phyloP scores from a whole-genome alignment of 306 rosid species.

The Vigna nakashimae region DNA sequence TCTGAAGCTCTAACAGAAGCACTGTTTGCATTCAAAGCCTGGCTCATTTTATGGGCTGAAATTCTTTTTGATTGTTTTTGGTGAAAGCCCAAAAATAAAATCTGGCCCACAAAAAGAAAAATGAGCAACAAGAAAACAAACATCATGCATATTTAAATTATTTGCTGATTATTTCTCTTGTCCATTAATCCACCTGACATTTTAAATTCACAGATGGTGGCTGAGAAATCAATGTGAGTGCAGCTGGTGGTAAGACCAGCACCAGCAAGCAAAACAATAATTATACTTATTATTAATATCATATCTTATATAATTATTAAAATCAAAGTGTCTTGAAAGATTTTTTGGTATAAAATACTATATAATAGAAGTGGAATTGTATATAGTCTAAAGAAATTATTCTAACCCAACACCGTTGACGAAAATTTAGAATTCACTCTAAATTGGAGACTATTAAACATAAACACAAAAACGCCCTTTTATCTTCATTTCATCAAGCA shows the following conservation, averaged over 20 bases:
- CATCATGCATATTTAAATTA: not conserved
- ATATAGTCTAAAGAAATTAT: not conserved
- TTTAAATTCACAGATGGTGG: not conserved
- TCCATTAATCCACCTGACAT: not conserved
- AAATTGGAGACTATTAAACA: too few species aligned
- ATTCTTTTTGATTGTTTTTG: not conserved
- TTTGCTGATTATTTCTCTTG: not conserved
- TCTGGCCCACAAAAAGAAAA: not conserved
- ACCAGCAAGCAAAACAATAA: not conserved
- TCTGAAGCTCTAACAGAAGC: not conserved
- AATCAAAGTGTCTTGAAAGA: not conserved
- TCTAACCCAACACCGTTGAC: not conserved
- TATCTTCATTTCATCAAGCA: too few species aligned
- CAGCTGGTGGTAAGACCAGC: slow-evolving; percentile 1
- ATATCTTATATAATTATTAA: not conserved
- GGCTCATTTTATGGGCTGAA: not conserved
- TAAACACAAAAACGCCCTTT: too few species aligned
- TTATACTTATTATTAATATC: not conserved
- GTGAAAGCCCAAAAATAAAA: not conserved
- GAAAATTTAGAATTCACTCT: too few species aligned
- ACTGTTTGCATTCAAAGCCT: not conserved
- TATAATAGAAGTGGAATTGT: not conserved
- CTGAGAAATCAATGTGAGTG: slow-evolving; percentile 35
- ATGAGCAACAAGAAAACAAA: not conserved
- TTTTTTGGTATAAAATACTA: not conserved